A percentile compares a stretch with the other conserved stretches of the same genome.
phyloP scores from a whole-genome alignment of 2,329 filamentous ascomycete species.

The Colletotrichum caudatum region DNA sequence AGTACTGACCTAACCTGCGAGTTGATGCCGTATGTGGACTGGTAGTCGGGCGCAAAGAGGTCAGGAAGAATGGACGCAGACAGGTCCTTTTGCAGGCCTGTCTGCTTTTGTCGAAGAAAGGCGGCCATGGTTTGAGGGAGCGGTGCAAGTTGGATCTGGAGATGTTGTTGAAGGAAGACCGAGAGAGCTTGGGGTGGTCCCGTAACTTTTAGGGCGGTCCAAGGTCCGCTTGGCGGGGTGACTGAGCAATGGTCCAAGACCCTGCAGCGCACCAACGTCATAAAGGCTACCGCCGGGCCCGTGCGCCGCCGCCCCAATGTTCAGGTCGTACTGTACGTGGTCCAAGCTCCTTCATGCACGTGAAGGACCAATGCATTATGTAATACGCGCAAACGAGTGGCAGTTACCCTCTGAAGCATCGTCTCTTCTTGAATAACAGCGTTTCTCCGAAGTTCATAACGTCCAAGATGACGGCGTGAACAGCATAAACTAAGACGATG shows the following conservation, averaged over 20 bases:
- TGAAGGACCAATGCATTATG: background rate
- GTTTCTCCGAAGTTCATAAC: background rate
- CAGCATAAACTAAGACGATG: too few species aligned
- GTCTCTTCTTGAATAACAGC: background rate
- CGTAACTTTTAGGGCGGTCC: constrained; percentile 33
- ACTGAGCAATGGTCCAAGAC: constrained; percentile 27
- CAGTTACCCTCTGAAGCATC: background rate
- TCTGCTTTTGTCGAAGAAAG: constrained; percentile 92
- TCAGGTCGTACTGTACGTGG: background rate
- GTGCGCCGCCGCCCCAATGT: constrained; percentile 4
- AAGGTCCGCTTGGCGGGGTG: constrained; percentile 37
- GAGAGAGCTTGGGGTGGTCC: constrained; percentile 8
- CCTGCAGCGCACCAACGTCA: constrained; percentile 38
- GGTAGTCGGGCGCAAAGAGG: constrained; percentile 86
- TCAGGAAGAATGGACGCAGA: constrained; percentile 83
- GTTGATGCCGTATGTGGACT: constrained; percentile 84
- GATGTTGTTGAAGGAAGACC: constrained; percentile 34
- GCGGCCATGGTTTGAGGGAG: constrained; percentile 53
- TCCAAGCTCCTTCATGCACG: constrained; percentile 14
- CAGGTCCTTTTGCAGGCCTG: constrained; percentile 91
- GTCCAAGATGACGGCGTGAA: background rate
- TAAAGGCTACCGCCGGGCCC: constrained; percentile 20
- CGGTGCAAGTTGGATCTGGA: constrained; percentile 40
- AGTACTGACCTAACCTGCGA: constrained; percentile 72
- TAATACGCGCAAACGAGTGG: background rate